Conservation (phyloP, 2,329 filamentous ascomycete species). For the Cytospora leucostoma region DNA sequence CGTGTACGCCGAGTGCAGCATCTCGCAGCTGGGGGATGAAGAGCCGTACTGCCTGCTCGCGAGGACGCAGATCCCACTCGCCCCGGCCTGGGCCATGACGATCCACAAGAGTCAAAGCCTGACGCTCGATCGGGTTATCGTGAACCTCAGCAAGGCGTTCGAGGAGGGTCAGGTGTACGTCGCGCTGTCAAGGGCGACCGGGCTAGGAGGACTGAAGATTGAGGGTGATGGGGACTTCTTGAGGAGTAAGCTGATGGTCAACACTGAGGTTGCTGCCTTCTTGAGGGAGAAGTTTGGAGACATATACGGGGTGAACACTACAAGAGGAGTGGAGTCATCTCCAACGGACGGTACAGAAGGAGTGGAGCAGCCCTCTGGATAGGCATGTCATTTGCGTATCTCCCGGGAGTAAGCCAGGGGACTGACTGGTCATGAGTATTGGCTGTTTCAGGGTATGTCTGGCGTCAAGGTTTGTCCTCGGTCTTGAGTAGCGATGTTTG, state of each 20-base stretch:
- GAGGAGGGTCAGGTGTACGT: constrained; percentile 64
- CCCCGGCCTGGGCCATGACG: constrained; percentile 63
- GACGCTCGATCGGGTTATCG: constrained; percentile 59
- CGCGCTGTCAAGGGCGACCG: constrained; percentile 58
- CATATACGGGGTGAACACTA: constrained; percentile 15
- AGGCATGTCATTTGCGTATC: not conserved
- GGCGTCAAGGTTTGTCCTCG: not conserved
- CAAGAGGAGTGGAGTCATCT: not conserved
- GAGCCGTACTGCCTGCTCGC: constrained; percentile 50
- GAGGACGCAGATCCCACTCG: constrained; percentile 63
- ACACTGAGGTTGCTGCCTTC: constrained; percentile 39
- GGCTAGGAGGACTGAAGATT: constrained; percentile 50
- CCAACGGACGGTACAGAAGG: too few species aligned
- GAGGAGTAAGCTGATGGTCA: constrained; percentile 36
- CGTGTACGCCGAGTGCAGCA: constrained; percentile 54
- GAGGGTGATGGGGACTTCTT: constrained; percentile 37
- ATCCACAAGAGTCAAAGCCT: constrained; percentile 66
- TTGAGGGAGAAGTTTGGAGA: constrained; percentile 39
- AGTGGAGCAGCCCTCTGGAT: not conserved
- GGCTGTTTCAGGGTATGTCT: not conserved
- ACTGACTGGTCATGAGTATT: not conserved
- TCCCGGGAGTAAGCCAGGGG: not conserved
- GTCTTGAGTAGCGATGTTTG: not conserved
- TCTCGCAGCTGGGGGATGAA: constrained; percentile 48
- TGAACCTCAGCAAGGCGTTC: constrained; percentile 55